Conservation (phyloP, 2,329 filamentous ascomycete genomes). For the Fusarium dlaminii region DNA sequence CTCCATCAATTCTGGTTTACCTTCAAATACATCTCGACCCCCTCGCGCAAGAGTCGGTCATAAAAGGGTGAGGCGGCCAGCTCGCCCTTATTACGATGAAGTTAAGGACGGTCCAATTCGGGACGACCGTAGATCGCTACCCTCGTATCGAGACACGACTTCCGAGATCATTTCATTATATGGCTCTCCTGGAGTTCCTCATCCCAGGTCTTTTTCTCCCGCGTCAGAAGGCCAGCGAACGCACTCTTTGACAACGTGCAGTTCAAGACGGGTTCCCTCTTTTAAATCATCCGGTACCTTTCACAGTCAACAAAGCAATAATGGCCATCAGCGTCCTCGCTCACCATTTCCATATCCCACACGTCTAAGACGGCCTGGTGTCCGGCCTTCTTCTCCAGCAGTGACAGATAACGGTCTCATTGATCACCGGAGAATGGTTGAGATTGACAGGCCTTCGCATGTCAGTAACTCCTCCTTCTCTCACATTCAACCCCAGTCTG, state of each 20-base stretch:
- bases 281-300: constrained; percentile 59
- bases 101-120: constrained; percentile 46
- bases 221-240: constrained; percentile 59
- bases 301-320: constrained; percentile 56
- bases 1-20: constrained; percentile 55
- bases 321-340: constrained; percentile 60
- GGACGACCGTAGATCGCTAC: constrained; percentile 56
- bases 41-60: constrained; percentile 44
- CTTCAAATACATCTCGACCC: constrained; percentile 45
- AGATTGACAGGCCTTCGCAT: constrained; percentile 58
- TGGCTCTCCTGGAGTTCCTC: constrained; percentile 58
- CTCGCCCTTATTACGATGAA: constrained; percentile 44
- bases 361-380: constrained; percentile 63
- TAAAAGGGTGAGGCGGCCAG: constrained; percentile 42
- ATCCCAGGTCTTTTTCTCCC: constrained; percentile 54
- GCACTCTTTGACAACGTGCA: constrained; percentile 64
- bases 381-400: constrained; percentile 60
- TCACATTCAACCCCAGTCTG: not conserved
- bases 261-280: constrained; percentile 57
- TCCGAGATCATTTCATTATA: constrained; percentile 68
- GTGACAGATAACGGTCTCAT: constrained; percentile 58
- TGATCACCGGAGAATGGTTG: constrained; percentile 62
- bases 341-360: constrained; percentile 69
- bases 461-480: constrained; percentile 46
- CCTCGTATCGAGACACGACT: constrained; percentile 61